These are phyloP conservation scores for Candida ortonii DNA, from an alignment of 805 yeast genomes.

Conservation along the genomic window DNA sequence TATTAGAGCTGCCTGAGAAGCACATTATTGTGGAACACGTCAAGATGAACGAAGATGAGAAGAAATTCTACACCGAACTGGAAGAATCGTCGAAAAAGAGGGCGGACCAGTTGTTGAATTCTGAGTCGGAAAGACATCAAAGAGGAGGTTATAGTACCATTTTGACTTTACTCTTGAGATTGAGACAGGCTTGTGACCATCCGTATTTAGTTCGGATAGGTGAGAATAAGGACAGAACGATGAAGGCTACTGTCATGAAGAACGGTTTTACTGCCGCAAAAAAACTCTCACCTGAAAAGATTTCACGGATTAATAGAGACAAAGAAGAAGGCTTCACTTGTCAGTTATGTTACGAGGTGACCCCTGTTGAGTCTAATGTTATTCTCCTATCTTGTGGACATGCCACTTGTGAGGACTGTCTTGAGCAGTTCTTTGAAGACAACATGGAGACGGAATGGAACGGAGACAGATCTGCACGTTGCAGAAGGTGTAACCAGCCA, in stretches of 20 bases:
- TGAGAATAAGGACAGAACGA: conserved; percentile 37
- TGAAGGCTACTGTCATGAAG: conserved; percentile 34
- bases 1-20: conserved; percentile 67
- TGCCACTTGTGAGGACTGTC: conserved; percentile 59
- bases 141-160: conserved; percentile 51
- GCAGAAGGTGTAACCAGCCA: conserved; percentile 50
- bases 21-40: conserved; percentile 46
- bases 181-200: conserved; percentile 88
- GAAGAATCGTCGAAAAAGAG: conserved; percentile 52
- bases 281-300: conserved; percentile 18
- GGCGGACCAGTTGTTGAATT: conserved; percentile 46
- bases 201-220: conserved; percentile 71
- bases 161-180: conserved; percentile 66
- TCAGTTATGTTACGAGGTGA: conserved; percentile 61
- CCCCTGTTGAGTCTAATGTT: conserved; percentile 42
- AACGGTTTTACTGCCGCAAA: conserved; percentile 26
- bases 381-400: conserved; percentile 71
- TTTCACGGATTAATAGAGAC: conserved; percentile 35
- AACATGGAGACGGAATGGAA: conserved; percentile 34
- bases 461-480: conserved; percentile 41
- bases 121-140: conserved; percentile 10
- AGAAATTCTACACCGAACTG: conserved; percentile 52
- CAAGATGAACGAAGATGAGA: conserved; percentile 53
- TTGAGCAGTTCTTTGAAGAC: conserved; percentile 49
- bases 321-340: conserved; percentile 48